Base-by-base conservation (phyloP, 2,329 filamentous ascomycete species). In the Penicillium sp. region DNA sequence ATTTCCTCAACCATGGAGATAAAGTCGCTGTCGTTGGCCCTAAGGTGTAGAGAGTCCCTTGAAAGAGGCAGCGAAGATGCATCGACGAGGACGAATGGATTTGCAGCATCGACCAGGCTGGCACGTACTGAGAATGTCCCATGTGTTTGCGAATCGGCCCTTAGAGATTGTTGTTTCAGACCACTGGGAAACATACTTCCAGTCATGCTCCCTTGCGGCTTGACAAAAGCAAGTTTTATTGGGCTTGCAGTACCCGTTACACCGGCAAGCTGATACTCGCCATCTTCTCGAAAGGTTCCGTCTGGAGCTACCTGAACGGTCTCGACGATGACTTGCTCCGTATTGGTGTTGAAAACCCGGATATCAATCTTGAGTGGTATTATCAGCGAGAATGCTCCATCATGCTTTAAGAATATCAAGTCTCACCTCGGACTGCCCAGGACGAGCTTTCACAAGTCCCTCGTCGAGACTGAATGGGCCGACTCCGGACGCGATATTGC, bases 291-390 rank as follows among this genome's bases (percentile, higher is more conserved):
- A 60, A 77, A 76, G 5, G 76, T 75, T 3, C 81, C 76, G 45
- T 82, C 76, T 0, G 73, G 76, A 1, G 78, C 78, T 0, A 86
- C 77, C 2, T 76, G 71, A 60, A 89, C 87, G 0, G 77, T 82
- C 14, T 84, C 81, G 34, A 83, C 72, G 49, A 89, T 82, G 8
- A 84, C 69, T 68, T 89, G 89, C 25, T 74, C 72, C 0, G 88
- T 91, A 66, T 91, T 91, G 0, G 87, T 90, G 67, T 91, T 91
- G 64, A 82, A 79, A 22, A 90, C 84, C 50, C 82, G 77, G 11
- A 90, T 82, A 1, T 79, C 83, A 0, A 81, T 77, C 67, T 78
- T 71, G 10, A 37, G 11, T 35, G 25, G 6, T n/a, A 37, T 5
- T 11, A 10, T 50, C 11, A 50, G 48, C 5, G 17, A 15, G 11